A percentile compares a stretch with the other conserved stretches of the same genome.
Evolutionary conservation across 495 filamentous ascomycete genomes (phyloP).

Genomic region (Neurospora tetraspora): DNA sequence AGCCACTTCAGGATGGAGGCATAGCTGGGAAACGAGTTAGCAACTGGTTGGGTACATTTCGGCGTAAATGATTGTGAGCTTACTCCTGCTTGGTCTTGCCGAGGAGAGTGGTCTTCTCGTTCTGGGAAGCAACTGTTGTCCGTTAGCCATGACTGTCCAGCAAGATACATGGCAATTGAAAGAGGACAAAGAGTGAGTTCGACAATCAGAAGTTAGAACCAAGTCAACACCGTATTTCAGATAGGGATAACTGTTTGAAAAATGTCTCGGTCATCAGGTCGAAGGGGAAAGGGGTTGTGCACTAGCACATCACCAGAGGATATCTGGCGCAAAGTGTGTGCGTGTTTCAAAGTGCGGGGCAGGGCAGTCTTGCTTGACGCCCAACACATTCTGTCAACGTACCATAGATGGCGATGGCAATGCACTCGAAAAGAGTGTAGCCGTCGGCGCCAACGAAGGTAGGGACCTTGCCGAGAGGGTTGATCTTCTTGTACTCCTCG

Average conservation of each 20-base stretch:
- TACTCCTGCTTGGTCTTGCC: constrained; percentile 99
- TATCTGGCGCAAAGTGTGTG: not conserved
- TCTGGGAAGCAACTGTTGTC: constrained; percentile 84
- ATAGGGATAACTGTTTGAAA: constrained; percentile 96
- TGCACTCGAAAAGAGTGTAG: constrained; percentile 76
- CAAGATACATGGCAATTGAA: constrained; percentile 11
- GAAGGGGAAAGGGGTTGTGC: constrained; percentile 4
- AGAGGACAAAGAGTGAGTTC: constrained; percentile 7
- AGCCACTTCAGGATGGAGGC: constrained; percentile 96
- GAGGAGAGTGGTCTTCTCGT: constrained; percentile 97
- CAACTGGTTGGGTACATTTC: not conserved
- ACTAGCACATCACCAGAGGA: not conserved
- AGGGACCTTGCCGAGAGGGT: constrained; percentile 82
- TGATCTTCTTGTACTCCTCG: constrained; percentile 71
- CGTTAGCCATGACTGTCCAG: constrained; percentile 26
- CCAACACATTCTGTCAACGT: constrained; percentile 36
- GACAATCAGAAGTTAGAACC: constrained; percentile 49
- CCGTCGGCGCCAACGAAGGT: constrained; percentile 90
- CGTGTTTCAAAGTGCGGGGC: constrained; percentile 13
- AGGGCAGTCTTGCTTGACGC: constrained; percentile 1
- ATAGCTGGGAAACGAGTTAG: constrained; percentile 41
- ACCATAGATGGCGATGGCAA: constrained; percentile 97
- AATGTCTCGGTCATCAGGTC: constrained; percentile 67
- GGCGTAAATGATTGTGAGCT: constrained; percentile 8
- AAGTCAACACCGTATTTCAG: constrained; percentile 80